These are phyloP conservation scores for Tilletia horrida DNA, from an alignment of 1,284 basidiomycete genomes.

Conservation along the genomic window DNA sequence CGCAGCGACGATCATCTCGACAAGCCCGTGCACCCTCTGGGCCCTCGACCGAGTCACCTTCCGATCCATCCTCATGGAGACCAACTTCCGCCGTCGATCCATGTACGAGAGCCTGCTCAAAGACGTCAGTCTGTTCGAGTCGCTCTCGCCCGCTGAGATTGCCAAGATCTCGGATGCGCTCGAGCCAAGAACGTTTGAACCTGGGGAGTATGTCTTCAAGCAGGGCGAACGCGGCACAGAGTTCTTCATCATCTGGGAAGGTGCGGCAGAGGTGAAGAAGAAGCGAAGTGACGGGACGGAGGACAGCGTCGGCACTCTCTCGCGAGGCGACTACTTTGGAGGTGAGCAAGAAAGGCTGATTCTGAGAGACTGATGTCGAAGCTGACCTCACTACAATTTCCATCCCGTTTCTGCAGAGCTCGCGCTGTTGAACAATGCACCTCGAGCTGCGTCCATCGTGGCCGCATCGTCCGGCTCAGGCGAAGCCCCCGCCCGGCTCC, in stretches of 20 bases:
- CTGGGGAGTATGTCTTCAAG: conserved; percentile 79
- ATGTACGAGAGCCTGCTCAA: conserved; percentile 95
- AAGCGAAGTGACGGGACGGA: conserved; percentile 59
- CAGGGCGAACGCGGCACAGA: conserved; percentile 94
- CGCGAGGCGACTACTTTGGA: conserved; percentile 96
- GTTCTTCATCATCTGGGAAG: conserved; percentile 95
- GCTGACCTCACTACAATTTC: neutral
- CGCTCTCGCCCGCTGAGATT: conserved; percentile 78
- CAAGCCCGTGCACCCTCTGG: conserved; percentile 80
- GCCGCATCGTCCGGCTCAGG: conserved; percentile 57
- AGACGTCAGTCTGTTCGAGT: conserved; percentile 82
- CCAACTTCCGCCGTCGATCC: conserved; percentile 66
- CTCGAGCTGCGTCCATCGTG: conserved; percentile 88
- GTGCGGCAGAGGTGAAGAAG: conserved; percentile 83
- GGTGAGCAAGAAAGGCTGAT: too few species aligned
- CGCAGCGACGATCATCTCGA: conserved; percentile 85
- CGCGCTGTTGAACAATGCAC: conserved; percentile 76
- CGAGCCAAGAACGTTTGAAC: conserved; percentile 73
- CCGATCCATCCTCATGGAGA: conserved; percentile 77
- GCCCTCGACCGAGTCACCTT: conserved; percentile 94
- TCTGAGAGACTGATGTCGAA: too few species aligned
- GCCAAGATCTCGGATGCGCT: conserved; percentile 97
- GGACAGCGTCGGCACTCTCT: conserved; percentile 66
- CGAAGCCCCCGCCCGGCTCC: conserved; percentile 57
- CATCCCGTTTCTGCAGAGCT: conserved; percentile 64